phyloP scores from a whole-genome alignment of 805 yeast genomes.

The Saitoella complicata region DNA sequence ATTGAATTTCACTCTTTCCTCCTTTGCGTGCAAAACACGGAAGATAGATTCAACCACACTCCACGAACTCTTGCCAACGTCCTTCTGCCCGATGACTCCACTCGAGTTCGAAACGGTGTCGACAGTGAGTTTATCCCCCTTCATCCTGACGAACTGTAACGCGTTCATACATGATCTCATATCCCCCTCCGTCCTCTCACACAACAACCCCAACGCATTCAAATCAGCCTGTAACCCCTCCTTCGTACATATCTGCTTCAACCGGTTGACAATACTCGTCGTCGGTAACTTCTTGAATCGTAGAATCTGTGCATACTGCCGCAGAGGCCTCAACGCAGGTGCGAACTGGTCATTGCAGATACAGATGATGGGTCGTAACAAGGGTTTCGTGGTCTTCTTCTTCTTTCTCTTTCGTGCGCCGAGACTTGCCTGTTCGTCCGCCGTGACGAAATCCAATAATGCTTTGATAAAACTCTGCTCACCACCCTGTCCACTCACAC shows the following conservation, averaged over 20 bases:
- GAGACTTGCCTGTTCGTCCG: slow-evolving; percentile 39
- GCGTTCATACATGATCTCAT: slow-evolving; percentile 71
- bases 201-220: no score
- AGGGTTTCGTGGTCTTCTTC: slow-evolving; percentile 22
- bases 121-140: no score
- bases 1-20: slow-evolving; percentile 16
- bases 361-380: slow-evolving; percentile 76
- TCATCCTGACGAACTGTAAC: slow-evolving; percentile 17
- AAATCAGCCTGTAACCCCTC: slow-evolving; percentile 37
- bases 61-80: slow-evolving; percentile 51
- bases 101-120: background rate
- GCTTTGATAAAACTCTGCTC: slow-evolving; percentile 31
- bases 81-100: slow-evolving; percentile 30
- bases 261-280: slow-evolving; percentile 29
- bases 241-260: slow-evolving; percentile 33
- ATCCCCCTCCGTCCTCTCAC: no score
- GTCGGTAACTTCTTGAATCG: slow-evolving; percentile 44
- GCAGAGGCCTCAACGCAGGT: slow-evolving; percentile 53
- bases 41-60: slow-evolving; percentile 46
- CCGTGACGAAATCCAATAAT: slow-evolving; percentile 38
- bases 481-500: slow-evolving; percentile 36
- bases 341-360: slow-evolving; percentile 80
- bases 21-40: slow-evolving; percentile 23
- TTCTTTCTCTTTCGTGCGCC: slow-evolving; percentile 12
- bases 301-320: slow-evolving; percentile 58